A percentile compares a stretch with the other conserved stretches of the same genome.
Evolutionary conservation across 345 rosid species (phyloP).

Genomic region (Triadica sebifera): DNA sequence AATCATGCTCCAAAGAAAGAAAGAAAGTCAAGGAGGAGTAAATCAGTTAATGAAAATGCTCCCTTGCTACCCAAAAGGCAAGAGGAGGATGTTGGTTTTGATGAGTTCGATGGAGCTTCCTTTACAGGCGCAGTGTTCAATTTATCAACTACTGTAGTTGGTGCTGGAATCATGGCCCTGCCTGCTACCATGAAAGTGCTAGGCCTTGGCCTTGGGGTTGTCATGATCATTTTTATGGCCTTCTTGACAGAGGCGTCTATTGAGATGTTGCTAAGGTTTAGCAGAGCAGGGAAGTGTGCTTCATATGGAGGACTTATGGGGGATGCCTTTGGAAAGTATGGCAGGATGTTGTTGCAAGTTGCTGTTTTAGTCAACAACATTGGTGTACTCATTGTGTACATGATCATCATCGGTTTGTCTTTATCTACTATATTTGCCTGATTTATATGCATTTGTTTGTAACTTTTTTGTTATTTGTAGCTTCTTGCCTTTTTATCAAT

Average conservation of each 20-base stretch:
- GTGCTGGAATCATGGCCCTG: slow-evolving; percentile 97
- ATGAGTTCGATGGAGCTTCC: slow-evolving; percentile 85
- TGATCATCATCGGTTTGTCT: slow-evolving; percentile 85
- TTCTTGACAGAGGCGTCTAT: slow-evolving; percentile 74
- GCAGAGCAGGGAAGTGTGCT: slow-evolving; percentile 50
- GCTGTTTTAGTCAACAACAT: slow-evolving; percentile 70
- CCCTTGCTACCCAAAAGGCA: slow-evolving; percentile 53
- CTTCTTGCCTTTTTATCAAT: not conserved
- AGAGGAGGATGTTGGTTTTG: slow-evolving; percentile 46
- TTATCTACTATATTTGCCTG: not conserved
- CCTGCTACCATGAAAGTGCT: slow-evolving; percentile 93
- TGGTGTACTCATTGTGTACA: slow-evolving; percentile 89
- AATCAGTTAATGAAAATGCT: slow-evolving; percentile 43
- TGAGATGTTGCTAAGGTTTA: slow-evolving; percentile 81
- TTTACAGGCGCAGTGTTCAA: slow-evolving; percentile 87
- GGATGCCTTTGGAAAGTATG: slow-evolving; percentile 80
- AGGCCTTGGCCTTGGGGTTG: slow-evolving; percentile 69
- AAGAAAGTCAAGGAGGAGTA: slow-evolving; percentile 44
- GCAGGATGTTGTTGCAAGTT: slow-evolving; percentile 59
- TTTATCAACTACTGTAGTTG: slow-evolving; percentile 78
- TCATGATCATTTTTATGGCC: slow-evolving; percentile 70
- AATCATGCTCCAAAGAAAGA: slow-evolving; percentile 44
- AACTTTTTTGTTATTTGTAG: not conserved
- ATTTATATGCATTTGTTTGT: not conserved
- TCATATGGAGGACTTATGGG: slow-evolving; percentile 88